These are phyloP conservation scores for Phytopythium chamaehyphon DNA, from an alignment of 352 stramenopile species.

Conservation along the genomic window DNA sequence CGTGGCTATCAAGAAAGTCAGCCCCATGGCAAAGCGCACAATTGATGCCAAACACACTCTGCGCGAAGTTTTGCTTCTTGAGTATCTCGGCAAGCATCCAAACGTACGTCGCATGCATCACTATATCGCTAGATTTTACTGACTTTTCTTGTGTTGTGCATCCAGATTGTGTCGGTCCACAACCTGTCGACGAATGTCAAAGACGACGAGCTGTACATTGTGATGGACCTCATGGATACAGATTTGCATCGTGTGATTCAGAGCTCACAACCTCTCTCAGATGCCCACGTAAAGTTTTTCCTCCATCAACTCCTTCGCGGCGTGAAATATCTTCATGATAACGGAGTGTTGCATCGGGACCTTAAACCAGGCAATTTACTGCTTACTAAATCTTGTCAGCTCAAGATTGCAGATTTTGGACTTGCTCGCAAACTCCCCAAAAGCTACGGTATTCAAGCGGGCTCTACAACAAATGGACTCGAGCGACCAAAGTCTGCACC, in stretches of 20 bases:
- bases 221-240: slow-evolving; percentile 95
- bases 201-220: slow-evolving; percentile 93
- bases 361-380: slow-evolving; percentile 82
- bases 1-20: slow-evolving; percentile 91
- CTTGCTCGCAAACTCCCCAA: slow-evolving; percentile 58
- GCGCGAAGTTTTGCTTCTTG: slow-evolving; percentile 85
- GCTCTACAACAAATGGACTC: background rate
- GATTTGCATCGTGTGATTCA: slow-evolving; percentile 90
- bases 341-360: slow-evolving; percentile 77
- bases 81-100: slow-evolving; percentile 82
- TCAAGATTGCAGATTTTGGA: slow-evolving; percentile 82
- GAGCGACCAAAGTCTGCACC: slow-evolving; percentile 52
- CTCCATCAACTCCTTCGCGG: slow-evolving; percentile 90
- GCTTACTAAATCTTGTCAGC: slow-evolving; percentile 69
- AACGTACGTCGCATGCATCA: slow-evolving; percentile 36
- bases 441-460: slow-evolving; percentile 1
- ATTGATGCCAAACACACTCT: slow-evolving; percentile 87
- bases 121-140: background rate
- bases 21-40: slow-evolving; percentile 78
- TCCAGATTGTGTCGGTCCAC: slow-evolving; percentile 79
- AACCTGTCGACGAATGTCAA: slow-evolving; percentile 82
- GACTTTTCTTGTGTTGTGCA: background rate
- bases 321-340: slow-evolving; percentile 72
- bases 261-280: slow-evolving; percentile 65
- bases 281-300: slow-evolving; percentile 87